Base-by-base conservation (phyloP, 2,329 filamentous ascomycete species). In the Fusarium avenaceum region DNA sequence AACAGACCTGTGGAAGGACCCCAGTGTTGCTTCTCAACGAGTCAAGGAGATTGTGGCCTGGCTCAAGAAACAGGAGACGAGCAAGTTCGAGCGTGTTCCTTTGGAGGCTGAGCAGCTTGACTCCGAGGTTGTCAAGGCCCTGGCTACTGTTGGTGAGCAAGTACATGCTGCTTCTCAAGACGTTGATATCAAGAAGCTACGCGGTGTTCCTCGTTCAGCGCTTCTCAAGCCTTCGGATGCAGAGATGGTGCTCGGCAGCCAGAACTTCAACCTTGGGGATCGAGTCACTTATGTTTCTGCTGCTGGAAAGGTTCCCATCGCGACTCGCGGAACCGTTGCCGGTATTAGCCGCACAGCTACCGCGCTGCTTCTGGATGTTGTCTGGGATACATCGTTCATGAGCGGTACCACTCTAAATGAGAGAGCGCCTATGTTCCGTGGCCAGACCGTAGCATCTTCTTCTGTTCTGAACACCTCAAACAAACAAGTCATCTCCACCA, bases 381-480 rank as follows among this genome's bases (percentile, higher is more conserved):
- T 99, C 9, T 99, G 97, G 80, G 96, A 99, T 77, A 88, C 89
- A 14, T 92, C 93, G 1, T 99, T 99, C 80, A 98, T 99, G 94
- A 97, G 94, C 75, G 96, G 96, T 66, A 97, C 94, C 3, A 96
- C 92, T 1, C 86, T 99, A 17, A 92, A 93, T 61, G 94, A 94
- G 57, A 90, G 96, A 61, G 97, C 95, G 76, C 93, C 94, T 26
- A 90, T 93, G 38, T 99, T 99, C 88, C 89, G 95, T 35, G 96
- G 96, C 52, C 94, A 96, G 77, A 97, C 96, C 0, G 94, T 99
- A 6, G 89, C 93, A 3, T 88, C 91, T 8, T 91, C 92, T n/a
- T 92, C 92, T 1, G 94, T 98, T 3, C 86, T 99, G 33, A 99
- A 99, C 80, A 83, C 97, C 57, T 90, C 90, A 2, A 85, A 94